Base-by-base conservation (phyloP, 768 basidiomycete genomes). In the Dendrothele bispora region DNA sequence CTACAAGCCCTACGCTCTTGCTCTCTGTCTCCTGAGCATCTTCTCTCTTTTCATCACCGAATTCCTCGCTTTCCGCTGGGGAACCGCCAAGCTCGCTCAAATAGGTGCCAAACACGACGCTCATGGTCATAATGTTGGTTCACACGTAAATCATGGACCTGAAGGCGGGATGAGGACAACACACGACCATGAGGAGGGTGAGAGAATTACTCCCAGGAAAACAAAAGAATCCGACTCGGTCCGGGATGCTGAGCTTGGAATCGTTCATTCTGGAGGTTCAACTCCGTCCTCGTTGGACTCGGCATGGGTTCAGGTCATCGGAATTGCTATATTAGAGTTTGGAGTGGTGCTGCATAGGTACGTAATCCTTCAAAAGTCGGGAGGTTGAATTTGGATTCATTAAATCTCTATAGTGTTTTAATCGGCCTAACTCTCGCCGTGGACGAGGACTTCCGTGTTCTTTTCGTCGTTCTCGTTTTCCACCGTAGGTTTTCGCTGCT, bases 401-500 rank as follows among this genome's bases (percentile, higher is more conserved):
- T 29, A 35, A 43, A 11, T 15, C 11, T 20, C 18, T 1, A 1
- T 53, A 91, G 89, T 64, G 59, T 92, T 5, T 73, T 95, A 40
- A 88, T 97, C 51, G 94, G 94, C 1, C 69, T 98, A 25, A 94
- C 95, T 0, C 79, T 97, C 32, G 94, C 93, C 18, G 91, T 94
- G 15, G 83, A 85, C 55, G 67, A 75, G 2, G 62, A 78, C 30
- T 95, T 98, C 70, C 89, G 79, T 53, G 66, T 86, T 14, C 79
- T 98, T 18, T 93, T 97, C 62, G 69, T 91, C 50, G 95, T 98
- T 45, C 64, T 97, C 22, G 69, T 92, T 58, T 93, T 95, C 69
- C 95, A 98, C 60, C 95, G 92, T 93, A 63, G 61, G 88, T 80
- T 15, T n/a, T 25, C 11, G 22, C 44, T 20, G 17, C 6, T 8